phyloP scores from a whole-genome alignment of 1,284 basidiomycete genomes.

The Irpex rosettiformis region DNA sequence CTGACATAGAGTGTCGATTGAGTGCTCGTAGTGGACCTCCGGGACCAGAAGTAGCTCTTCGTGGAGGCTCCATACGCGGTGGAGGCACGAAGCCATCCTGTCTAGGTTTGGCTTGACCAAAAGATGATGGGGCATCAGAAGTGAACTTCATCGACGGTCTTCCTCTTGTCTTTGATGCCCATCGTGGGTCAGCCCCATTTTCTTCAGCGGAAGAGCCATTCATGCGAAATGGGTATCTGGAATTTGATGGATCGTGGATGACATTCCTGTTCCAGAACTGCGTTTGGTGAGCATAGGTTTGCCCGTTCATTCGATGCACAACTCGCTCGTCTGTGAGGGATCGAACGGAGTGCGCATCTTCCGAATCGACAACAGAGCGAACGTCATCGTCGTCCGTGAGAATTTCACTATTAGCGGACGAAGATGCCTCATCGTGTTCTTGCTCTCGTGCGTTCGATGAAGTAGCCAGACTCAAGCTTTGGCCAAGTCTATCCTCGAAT shows the following conservation, averaged over 20 bases:
- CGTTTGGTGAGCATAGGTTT: background rate
- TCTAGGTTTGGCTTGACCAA: constrained; percentile 1
- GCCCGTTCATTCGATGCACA: background rate
- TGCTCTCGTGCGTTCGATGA: constrained; percentile 53
- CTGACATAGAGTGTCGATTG: constrained; percentile 20
- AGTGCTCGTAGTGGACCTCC: constrained; percentile 25
- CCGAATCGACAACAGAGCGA: constrained; percentile 52
- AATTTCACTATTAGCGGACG: constrained; percentile 58
- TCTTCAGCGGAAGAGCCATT: constrained; percentile 14
- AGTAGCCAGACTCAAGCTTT: constrained; percentile 64
- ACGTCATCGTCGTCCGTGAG: constrained; percentile 66
- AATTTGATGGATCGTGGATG: constrained; percentile 20
- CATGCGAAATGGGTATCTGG: constrained; percentile 12
- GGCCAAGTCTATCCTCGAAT: constrained; percentile 64
- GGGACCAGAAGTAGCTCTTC: constrained; percentile 36
- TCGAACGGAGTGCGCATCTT: constrained; percentile 59
- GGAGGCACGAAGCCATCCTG: constrained; percentile 21
- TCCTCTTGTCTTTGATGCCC: constrained; percentile 24
- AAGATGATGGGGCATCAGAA: constrained; percentile 4
- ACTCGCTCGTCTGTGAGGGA: constrained; percentile 47
- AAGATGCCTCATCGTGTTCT: constrained; percentile 39
- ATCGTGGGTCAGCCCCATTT: constrained; percentile 23
- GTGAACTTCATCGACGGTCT: constrained; percentile 20
- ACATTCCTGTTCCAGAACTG: constrained; percentile 11
- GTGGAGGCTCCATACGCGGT: constrained; percentile 26